Percentiles rank a stretch among this genome's conserved stretches.
These are phyloP conservation scores for Pseudogymnoascus sp. DNA, from an alignment of 2,329 filamentous ascomycete genomes.

Conservation along the genomic window DNA sequence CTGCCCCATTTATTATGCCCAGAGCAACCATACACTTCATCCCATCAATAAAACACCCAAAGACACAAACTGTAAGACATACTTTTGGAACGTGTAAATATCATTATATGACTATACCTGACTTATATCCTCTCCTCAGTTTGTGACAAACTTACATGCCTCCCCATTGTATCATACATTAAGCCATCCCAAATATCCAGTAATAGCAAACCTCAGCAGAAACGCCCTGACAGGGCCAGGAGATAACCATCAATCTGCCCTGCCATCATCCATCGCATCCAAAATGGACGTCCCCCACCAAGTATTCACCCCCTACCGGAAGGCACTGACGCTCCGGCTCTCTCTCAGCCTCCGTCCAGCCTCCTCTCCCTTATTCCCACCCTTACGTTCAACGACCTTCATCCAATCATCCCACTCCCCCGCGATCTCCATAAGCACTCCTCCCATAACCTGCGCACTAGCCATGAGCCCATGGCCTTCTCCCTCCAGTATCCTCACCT, in stretches of 20 bases:
- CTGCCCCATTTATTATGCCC: neutral
- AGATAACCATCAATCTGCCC: conserved; percentile 5
- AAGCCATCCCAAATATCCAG: conserved; percentile 1
- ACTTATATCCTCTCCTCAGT: neutral
- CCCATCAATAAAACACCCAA: neutral
- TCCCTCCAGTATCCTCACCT: conserved; percentile 81
- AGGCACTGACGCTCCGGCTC: conserved; percentile 26
- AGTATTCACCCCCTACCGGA: conserved; percentile 18
- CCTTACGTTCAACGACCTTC: conserved; percentile 43
- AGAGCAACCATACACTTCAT: neutral
- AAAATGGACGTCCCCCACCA: neutral
- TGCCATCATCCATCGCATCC: neutral
- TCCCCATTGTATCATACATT: neutral
- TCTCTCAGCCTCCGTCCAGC: conserved; percentile 22
- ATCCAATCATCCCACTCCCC: conserved; percentile 90
- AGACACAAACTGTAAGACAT: neutral
- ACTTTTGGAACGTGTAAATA: neutral
- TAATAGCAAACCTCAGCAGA: neutral
- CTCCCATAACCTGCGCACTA: conserved; percentile 84
- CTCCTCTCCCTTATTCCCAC: conserved; percentile 21
- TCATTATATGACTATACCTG: conserved; percentile 6
- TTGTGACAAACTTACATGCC: conserved; percentile 4
- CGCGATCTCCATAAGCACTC: conserved; percentile 88
- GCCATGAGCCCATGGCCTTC: conserved; percentile 97
- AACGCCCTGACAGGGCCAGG: neutral